phyloP scores from a whole-genome alignment of 2,329 filamentous ascomycete genomes.

The Botryotinia globosa region DNA sequence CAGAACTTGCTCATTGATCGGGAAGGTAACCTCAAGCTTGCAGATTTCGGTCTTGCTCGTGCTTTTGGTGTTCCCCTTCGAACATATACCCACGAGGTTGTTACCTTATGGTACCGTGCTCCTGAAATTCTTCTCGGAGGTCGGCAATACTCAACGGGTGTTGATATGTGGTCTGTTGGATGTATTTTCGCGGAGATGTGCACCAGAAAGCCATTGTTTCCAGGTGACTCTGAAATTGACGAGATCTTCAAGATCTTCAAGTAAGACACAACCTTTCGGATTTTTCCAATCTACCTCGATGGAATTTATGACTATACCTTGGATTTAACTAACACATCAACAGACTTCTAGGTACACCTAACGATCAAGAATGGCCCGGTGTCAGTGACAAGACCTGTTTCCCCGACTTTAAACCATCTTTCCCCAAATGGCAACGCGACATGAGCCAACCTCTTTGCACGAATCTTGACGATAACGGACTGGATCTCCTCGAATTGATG shows the following conservation, averaged over 20 bases:
- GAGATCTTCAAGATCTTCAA: constrained; percentile 95
- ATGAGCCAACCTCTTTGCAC: constrained; percentile 63
- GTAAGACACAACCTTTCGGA: constrained; percentile 46
- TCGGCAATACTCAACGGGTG: constrained; percentile 87
- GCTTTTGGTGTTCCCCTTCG: constrained; percentile 88
- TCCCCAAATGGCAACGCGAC: constrained; percentile 85
- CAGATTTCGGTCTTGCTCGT: constrained; percentile 84
- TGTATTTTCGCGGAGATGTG: constrained; percentile 98
- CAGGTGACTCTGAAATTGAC: constrained; percentile 88
- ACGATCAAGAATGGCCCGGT: constrained; percentile 80
- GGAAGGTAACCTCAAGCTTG: constrained; percentile 85
- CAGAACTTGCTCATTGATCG: constrained; percentile 86
- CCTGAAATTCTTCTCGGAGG: constrained; percentile 89
- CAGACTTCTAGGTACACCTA: constrained; percentile 74
- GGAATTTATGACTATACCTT: not conserved
- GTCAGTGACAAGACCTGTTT: constrained; percentile 71
- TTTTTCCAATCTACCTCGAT: not conserved
- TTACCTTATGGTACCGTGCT: constrained; percentile 89
- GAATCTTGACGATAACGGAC: constrained; percentile 67
- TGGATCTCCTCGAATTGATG: constrained; percentile 66
- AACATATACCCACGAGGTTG: constrained; percentile 93
- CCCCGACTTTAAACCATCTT: constrained; percentile 88
- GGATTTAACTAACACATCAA: constrained; percentile 38
- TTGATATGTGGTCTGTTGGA: constrained; percentile 94
- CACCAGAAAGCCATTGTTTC: constrained; percentile 87